These are phyloP conservation scores for Ajuga reptans DNA, from an alignment of 305 asterid genomes.

Conservation along the genomic window DNA sequence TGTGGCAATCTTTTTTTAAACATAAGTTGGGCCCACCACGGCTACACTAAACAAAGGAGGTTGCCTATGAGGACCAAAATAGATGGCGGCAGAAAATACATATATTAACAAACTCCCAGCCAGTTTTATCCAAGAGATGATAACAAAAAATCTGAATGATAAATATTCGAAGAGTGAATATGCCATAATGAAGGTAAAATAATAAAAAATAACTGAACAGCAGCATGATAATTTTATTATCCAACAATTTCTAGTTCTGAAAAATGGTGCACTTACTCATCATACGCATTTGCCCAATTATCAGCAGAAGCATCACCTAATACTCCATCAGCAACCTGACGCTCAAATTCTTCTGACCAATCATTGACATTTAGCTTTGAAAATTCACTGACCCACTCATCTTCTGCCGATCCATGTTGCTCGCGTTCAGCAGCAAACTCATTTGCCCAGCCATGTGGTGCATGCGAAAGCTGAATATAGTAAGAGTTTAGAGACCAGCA, in stretches of 20 bases:
- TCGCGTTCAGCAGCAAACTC: slow-evolving; percentile 70
- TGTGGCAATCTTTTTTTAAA: not conserved
- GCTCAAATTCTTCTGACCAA: slow-evolving; percentile 96
- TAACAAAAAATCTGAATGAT: not conserved
- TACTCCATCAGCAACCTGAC: slow-evolving; percentile 79
- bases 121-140: not conserved
- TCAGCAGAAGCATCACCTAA: slow-evolving; percentile 74
- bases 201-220: not conserved
- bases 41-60: not conserved
- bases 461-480: slow-evolving; percentile 60
- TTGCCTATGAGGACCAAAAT: not conserved
- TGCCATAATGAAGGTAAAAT: not conserved
- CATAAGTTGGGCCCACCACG: not conserved
- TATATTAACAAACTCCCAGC: not conserved
- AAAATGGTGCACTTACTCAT: slow-evolving; percentile 62
- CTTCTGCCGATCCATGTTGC: slow-evolving; percentile 48
- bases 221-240: not conserved
- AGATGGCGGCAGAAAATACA: not conserved
- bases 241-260: not conserved
- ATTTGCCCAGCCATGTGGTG: slow-evolving; percentile 78
- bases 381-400: slow-evolving; percentile 90
- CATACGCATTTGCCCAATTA: slow-evolving; percentile 89
- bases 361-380: slow-evolving; percentile 83
- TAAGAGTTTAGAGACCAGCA: slow-evolving; percentile 12
- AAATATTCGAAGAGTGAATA: not conserved